Percentiles rank a stretch among this genome's conserved stretches.
Evolutionary conservation across 139 green algal genomes (phyloP).

Genomic region (Coelastrella sp.): DNA sequence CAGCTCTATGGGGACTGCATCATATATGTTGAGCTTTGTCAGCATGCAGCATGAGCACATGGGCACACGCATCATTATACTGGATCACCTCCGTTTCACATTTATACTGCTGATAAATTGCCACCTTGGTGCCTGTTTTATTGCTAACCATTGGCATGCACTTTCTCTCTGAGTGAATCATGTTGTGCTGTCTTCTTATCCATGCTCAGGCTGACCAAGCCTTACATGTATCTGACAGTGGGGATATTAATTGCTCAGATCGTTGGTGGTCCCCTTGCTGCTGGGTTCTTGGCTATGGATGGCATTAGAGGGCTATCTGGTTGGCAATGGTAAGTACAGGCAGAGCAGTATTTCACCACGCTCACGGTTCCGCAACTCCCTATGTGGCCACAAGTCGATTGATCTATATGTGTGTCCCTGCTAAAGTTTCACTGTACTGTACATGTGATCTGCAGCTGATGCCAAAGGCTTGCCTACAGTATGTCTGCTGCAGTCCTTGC

Average conservation of each 20-base stretch:
- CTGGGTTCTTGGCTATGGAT: constrained; percentile 47
- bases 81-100: not conserved
- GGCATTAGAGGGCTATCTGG: constrained; percentile 27
- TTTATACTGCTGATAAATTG: not conserved
- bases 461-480: no score
- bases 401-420: no score
- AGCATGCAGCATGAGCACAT: not conserved
- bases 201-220: constrained; percentile 42
- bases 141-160: not conserved
- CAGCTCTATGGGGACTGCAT: no score
- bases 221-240: constrained; percentile 35
- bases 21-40: no score
- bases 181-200: not conserved
- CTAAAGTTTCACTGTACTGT: no score
- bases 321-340: constrained; percentile 30
- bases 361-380: no score
- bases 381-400: no score
- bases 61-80: not conserved
- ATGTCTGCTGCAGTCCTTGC: no score
- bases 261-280: constrained; percentile 33
- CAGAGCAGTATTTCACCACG: no score
- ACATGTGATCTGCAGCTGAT: no score
- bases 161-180: not conserved
- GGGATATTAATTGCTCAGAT: constrained; percentile 51
- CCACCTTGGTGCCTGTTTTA: no score